These are phyloP conservation scores for Kodamaea kaohsiungensis DNA, from an alignment of 805 yeast genomes.

Conservation along the genomic window DNA sequence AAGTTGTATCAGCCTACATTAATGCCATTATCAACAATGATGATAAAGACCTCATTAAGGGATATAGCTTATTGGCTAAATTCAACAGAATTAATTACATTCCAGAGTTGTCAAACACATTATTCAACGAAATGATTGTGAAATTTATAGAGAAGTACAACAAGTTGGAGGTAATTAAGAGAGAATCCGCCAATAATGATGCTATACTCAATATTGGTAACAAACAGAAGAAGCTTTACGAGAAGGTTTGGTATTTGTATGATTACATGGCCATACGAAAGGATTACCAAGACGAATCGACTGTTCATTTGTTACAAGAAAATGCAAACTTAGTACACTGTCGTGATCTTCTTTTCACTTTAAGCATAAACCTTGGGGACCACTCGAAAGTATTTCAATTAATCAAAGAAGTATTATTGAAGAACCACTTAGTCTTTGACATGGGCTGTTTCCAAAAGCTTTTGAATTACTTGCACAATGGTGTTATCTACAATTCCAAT, in stretches of 20 bases:
- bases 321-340: conserved; percentile 15
- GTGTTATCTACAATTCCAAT: conserved; percentile 20
- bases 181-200: background rate
- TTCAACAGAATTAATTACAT: conserved; percentile 32
- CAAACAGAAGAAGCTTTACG: conserved; percentile 9
- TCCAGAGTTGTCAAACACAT: conserved; percentile 35
- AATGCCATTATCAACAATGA: conserved; percentile 8
- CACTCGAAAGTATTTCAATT: conserved; percentile 35
- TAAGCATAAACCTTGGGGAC: conserved; percentile 36
- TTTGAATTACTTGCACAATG: conserved; percentile 30
- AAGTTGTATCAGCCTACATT: conserved; percentile 44
- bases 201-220: background rate
- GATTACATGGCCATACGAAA: conserved; percentile 36
- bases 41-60: conserved; percentile 18
- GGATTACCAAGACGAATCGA: conserved; percentile 27
- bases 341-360: conserved; percentile 32
- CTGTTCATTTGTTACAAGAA: conserved; percentile 6
- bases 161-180: conserved; percentile 14
- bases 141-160: conserved; percentile 23
- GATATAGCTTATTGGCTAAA: conserved; percentile 26
- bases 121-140: conserved; percentile 33
- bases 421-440: conserved; percentile 31
- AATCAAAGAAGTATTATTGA: conserved; percentile 35
- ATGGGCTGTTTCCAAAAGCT: conserved; percentile 30
- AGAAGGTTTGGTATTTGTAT: conserved; percentile 32